Evolutionary conservation across 2,329 filamentous ascomycete genomes (phyloP).

Genomic region (Phialophora verrucosa): DNA sequence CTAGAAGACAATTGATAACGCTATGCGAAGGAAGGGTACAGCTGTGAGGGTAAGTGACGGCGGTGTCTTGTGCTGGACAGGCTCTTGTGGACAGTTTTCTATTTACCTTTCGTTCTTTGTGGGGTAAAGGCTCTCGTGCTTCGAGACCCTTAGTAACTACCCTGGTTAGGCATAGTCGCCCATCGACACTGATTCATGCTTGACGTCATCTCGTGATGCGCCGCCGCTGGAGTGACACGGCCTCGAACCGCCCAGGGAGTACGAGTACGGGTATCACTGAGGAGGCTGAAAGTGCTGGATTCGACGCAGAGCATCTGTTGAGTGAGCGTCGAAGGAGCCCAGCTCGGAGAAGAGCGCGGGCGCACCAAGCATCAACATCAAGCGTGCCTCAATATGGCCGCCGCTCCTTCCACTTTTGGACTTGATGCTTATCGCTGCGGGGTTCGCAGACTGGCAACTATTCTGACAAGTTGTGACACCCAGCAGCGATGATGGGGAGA

Average conservation of each 20-base stretch:
- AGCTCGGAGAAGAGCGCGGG: constrained; percentile 5
- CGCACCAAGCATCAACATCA: background rate
- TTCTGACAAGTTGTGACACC: background rate
- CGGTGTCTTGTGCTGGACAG: constrained; percentile 9
- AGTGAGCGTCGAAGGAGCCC: background rate
- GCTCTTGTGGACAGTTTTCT: constrained; percentile 15
- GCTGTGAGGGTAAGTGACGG: background rate
- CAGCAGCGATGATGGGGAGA: constrained; percentile 1
- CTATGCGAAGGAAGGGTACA: constrained; percentile 21
- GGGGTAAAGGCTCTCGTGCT: constrained; percentile 16
- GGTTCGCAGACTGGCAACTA: background rate
- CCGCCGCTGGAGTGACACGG: too few relatives aligned
- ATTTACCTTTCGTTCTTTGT: constrained; percentile 20
- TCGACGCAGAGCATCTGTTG: background rate
- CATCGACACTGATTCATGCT: background rate
- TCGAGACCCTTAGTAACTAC: background rate
- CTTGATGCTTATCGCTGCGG: constrained; percentile 19
- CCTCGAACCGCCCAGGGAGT: too few relatives aligned
- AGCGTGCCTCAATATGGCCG: background rate
- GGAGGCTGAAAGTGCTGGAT: background rate
- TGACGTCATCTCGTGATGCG: background rate
- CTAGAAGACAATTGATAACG: constrained; percentile 12
- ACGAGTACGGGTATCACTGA: background rate
- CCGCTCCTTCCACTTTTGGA: constrained; percentile 25
- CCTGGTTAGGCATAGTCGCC: background rate